Evolutionary conservation across 768 basidiomycete species (phyloP).

Genomic region (Chalciporus pseudorubinellus): DNA sequence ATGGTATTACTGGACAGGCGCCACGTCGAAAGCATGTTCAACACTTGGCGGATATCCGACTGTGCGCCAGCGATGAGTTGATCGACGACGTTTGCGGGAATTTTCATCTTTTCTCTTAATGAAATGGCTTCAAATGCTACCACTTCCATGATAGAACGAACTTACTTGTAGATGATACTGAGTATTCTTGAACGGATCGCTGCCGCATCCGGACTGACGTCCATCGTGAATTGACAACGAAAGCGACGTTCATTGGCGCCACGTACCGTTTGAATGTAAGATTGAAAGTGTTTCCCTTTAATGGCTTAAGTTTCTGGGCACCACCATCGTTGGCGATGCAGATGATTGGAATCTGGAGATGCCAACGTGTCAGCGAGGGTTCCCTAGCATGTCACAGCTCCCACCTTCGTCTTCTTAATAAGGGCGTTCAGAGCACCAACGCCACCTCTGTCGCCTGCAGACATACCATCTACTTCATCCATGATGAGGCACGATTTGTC

Average conservation of each 20-base stretch:
- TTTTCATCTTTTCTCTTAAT: conserved; percentile 83
- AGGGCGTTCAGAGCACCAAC: conserved; percentile 89
- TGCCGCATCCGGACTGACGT: conserved; percentile 66
- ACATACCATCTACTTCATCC: conserved; percentile 99
- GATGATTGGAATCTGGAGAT: conserved; percentile 85
- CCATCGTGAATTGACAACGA: not conserved
- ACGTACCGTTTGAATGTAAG: conserved; percentile 77
- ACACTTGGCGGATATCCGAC: conserved; percentile 94
- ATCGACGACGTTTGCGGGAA: conserved; percentile 89
- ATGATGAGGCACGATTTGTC: conserved; percentile 88
- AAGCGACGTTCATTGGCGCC: not conserved
- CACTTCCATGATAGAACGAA: not conserved
- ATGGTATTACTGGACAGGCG: conserved; percentile 77
- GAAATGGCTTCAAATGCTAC: not conserved
- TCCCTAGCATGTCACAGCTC: not conserved
- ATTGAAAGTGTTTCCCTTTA: conserved; percentile 66
- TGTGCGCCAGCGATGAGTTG: conserved; percentile 86
- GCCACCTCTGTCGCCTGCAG: conserved; percentile 94
- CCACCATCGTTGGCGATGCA: conserved; percentile 92
- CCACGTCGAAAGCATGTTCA: conserved; percentile 99
- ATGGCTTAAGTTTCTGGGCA: conserved; percentile 89
- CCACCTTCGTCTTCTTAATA: conserved; percentile 89
- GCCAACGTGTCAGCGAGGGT: too few relatives aligned
- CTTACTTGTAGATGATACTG: conserved; percentile 87
- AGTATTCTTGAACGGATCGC: conserved; percentile 84